These are phyloP conservation scores for Naganishia sp. DNA, from an alignment of 1,284 basidiomycete genomes.

Conservation along the genomic window DNA sequence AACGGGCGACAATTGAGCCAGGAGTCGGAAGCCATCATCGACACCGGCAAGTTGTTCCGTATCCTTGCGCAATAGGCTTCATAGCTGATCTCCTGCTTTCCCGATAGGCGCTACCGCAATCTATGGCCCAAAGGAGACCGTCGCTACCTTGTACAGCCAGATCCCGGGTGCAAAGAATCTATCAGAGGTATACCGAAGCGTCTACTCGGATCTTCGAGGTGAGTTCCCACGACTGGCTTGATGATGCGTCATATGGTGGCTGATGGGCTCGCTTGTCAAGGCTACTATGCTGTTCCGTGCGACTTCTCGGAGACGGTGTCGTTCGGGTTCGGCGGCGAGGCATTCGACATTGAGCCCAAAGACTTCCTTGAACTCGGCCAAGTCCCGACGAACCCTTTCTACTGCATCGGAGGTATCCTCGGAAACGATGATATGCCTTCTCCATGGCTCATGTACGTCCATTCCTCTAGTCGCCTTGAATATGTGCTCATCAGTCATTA, in stretches of 20 bases:
- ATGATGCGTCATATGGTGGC: not conserved
- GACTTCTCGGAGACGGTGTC: constrained; percentile 23
- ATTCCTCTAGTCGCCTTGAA: not conserved
- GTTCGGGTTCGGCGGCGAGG: constrained; percentile 19
- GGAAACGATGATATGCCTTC: constrained; percentile 15
- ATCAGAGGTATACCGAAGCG: constrained; percentile 5
- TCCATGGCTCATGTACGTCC: constrained; percentile 15
- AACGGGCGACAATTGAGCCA: constrained; percentile 16
- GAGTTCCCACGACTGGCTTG: not conserved
- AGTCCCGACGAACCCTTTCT: constrained; percentile 21
- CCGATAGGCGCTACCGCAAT: constrained; percentile 22
- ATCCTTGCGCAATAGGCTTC: not conserved
- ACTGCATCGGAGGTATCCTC: constrained; percentile 24
- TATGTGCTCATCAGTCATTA: not conserved
- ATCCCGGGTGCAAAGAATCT: constrained; percentile 27
- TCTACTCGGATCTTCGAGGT: constrained; percentile 9
- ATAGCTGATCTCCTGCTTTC: not conserved
- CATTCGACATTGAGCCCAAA: constrained; percentile 17
- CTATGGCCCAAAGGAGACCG: not conserved
- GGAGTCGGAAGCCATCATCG: constrained; percentile 14
- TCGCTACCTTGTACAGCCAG: constrained; percentile 19
- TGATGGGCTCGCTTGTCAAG: not conserved
- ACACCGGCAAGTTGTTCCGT: not conserved
- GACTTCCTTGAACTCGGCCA: constrained; percentile 22
- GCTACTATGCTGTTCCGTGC: constrained; percentile 26